phyloP scores from a whole-genome alignment of 768 basidiomycete species.

The Pisolithus orientalis region DNA sequence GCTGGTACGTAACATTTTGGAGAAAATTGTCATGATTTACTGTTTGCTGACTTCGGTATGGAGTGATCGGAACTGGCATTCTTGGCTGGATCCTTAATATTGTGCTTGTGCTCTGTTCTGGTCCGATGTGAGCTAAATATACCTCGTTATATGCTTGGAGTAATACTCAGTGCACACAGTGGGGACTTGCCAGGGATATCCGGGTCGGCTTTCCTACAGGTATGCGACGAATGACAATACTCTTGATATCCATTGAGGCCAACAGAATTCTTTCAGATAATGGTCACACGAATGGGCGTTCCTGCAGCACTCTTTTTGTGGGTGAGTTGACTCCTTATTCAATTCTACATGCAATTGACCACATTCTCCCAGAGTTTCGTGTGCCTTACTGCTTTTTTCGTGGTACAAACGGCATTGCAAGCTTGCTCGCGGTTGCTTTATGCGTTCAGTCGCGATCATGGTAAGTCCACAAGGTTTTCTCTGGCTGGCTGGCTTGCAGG shows the following conservation, averaged over 20 bases:
- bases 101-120: conserved; percentile 78
- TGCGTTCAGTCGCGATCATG: conserved; percentile 79
- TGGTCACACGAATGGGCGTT: conserved; percentile 70
- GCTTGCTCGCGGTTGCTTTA: conserved; percentile 78
- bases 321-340: conserved; percentile 33
- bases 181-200: conserved; percentile 63
- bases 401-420: conserved; percentile 74
- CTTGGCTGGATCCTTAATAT: conserved; percentile 88
- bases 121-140: conserved; percentile 48
- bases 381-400: conserved; percentile 84
- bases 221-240: conserved; percentile 13
- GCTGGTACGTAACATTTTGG: conserved; percentile 28
- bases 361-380: conserved; percentile 48
- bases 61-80: conserved; percentile 68
- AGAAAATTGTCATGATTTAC: neutral
- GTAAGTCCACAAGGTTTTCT: conserved; percentile 25
- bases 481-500: neutral
- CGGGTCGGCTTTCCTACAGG: conserved; percentile 68
- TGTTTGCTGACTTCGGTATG: neutral
- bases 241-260: neutral
- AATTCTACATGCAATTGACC: neutral
- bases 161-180: conserved; percentile 23
- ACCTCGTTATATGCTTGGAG: neutral
- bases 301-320: conserved; percentile 73
- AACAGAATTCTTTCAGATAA: conserved; percentile 44